These are phyloP conservation scores for Kodamaea suecica DNA, from an alignment of 1,139 yeast genomes.

Conservation along the genomic window DNA sequence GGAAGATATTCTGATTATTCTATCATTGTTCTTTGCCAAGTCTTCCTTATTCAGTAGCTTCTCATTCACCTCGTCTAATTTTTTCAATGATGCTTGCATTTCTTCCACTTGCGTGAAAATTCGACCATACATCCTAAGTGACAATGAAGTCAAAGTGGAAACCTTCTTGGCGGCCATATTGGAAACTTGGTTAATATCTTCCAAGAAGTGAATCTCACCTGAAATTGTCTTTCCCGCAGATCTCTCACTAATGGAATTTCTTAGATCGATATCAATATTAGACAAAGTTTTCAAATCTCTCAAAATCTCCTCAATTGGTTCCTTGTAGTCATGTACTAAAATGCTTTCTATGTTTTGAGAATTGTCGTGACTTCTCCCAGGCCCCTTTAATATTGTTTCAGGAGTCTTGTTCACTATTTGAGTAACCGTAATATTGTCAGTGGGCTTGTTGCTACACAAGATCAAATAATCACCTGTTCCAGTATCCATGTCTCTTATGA, in stretches of 20 bases:
- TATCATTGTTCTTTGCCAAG: conserved; percentile 3
- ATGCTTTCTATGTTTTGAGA: not conserved
- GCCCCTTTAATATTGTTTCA: no score
- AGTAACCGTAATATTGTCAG: not conserved
- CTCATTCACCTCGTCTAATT: conserved; percentile 1
- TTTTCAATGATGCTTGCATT: conserved; percentile 14
- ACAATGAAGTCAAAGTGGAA: conserved; percentile 18
- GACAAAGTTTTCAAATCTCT: conserved; percentile 4
- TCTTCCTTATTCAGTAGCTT: not conserved
- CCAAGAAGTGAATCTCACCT: conserved; percentile 2
- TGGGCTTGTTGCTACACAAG: conserved; percentile 2
- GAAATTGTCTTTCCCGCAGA: conserved; percentile 12
- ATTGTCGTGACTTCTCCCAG: no score
- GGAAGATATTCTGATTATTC: conserved; percentile 9
- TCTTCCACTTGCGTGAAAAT: conserved; percentile 21
- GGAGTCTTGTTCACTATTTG: no score
- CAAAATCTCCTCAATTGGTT: conserved; percentile 16
- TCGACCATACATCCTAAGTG: conserved; percentile 25
- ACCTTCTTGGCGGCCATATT: conserved; percentile 17
- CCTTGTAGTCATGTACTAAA: conserved; percentile 10
- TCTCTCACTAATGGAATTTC: not conserved
- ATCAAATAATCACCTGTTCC: conserved; percentile 27
- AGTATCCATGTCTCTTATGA: conserved; percentile 24
- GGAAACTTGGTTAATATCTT: conserved; percentile 21
- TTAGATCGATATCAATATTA: conserved; percentile 4